Conservation (phyloP, 805 yeast genomes). For the Soucietia sequanensis region DNA sequence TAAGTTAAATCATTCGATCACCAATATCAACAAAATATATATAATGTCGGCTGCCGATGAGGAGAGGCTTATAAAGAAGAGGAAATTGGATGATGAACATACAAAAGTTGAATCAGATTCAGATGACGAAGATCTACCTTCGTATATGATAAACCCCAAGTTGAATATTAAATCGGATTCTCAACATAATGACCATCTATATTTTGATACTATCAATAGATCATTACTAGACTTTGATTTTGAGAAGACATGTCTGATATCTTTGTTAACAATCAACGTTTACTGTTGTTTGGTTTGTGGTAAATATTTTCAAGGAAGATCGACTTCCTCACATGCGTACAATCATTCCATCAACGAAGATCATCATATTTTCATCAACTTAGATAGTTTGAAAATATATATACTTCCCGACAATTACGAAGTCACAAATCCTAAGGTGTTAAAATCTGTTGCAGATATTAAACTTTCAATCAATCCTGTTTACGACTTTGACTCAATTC, state of each 20-base stretch:
- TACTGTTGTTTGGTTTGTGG: conserved; percentile 78
- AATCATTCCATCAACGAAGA: conserved; percentile 60
- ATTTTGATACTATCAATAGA: conserved; percentile 45
- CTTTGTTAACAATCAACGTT: conserved; percentile 58
- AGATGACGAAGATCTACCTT: conserved; percentile 12
- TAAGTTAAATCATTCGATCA: not conserved
- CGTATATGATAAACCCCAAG: conserved; percentile 3
- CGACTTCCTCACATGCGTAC: conserved; percentile 63
- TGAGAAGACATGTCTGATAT: conserved; percentile 63
- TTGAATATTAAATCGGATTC: not conserved
- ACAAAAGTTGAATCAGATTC: not conserved
- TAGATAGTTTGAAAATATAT: conserved; percentile 49
- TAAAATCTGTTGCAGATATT: conserved; percentile 49
- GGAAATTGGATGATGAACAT: not conserved
- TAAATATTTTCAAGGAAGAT: conserved; percentile 67
- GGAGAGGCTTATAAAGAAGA: not conserved
- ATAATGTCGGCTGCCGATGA: not conserved
- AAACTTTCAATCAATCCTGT: conserved; percentile 51
- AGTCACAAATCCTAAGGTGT: conserved; percentile 19
- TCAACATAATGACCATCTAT: conserved; percentile 15
- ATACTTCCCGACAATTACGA: conserved; percentile 63
- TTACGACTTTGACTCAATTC: conserved; percentile 36
- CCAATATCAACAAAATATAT: not conserved
- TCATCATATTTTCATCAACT: conserved; percentile 63
- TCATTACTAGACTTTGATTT: conserved; percentile 61